Percentiles rank a stretch among this genome's conserved stretches.
These are phyloP conservation scores for Psilocybe sp. DNA, from an alignment of 768 basidiomycete genomes.

Conservation along the genomic window DNA sequence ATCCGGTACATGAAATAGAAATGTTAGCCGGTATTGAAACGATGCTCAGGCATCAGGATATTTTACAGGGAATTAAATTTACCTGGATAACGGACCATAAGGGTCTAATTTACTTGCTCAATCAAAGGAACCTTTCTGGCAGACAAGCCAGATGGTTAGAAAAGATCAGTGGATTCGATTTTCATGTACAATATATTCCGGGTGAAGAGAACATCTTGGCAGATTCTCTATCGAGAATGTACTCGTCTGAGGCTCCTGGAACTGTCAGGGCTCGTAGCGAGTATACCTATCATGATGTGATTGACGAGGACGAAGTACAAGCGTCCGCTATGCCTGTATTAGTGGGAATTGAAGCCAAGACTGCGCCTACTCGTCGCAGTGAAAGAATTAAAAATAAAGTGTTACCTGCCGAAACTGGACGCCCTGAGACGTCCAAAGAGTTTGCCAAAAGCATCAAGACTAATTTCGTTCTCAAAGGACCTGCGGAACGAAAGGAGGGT, in stretches of 20 bases:
- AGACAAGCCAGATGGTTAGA: conserved; percentile 33
- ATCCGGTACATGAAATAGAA: conserved; percentile 33
- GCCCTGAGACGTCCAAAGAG: conserved; percentile 8
- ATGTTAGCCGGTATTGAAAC: no score
- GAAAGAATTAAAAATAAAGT: neutral
- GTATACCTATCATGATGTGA: conserved; percentile 12
- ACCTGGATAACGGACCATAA: conserved; percentile 24
- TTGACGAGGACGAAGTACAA: conserved; percentile 1
- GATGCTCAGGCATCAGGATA: conserved; percentile 19
- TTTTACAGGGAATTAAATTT: conserved; percentile 25
- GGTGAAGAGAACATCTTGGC: conserved; percentile 26
- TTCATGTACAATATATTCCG: conserved; percentile 11
- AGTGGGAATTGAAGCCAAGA: conserved; percentile 7
- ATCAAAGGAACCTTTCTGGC: conserved; percentile 26
- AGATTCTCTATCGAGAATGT: conserved; percentile 24
- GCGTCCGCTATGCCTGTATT: neutral
- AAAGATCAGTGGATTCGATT: conserved; percentile 11
- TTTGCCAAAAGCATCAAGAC: conserved; percentile 5
- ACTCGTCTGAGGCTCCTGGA: conserved; percentile 11
- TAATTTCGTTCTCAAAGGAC: conserved; percentile 3
- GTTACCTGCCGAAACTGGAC: conserved; percentile 3
- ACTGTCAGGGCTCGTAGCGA: conserved; percentile 7
- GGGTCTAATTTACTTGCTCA: conserved; percentile 20
- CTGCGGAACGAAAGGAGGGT: conserved; percentile 1
- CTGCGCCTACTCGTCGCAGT: neutral